These are phyloP conservation scores for Fragaria vesca DNA, from an alignment of 306 rosid species.

Conservation along the genomic window DNA sequence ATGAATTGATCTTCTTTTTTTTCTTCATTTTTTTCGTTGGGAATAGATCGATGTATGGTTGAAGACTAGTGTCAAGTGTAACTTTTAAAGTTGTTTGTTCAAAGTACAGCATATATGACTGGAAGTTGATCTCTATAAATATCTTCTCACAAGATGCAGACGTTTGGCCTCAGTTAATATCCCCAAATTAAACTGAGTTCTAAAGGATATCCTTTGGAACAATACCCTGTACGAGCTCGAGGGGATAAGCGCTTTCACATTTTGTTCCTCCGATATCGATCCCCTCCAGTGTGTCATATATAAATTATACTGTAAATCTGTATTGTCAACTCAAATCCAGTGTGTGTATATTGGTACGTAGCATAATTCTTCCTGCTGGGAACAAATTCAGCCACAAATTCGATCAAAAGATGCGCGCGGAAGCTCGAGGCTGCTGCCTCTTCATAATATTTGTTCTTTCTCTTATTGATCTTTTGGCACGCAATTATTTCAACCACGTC, in stretches of 20 bases:
- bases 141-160: too few species aligned
- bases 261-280: too few species aligned
- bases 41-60: too few species aligned
- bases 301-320: background rate
- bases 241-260: background rate
- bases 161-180: background rate
- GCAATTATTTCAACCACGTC: slow-evolving; percentile 1
- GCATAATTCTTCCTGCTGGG: background rate
- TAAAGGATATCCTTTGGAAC: slow-evolving; percentile 9
- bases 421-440: background rate
- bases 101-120: too few species aligned
- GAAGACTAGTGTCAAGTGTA: too few species aligned
- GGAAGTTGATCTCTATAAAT: too few species aligned
- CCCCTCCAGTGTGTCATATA: background rate
- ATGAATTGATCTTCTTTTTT: too few species aligned
- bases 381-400: background rate
- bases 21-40: too few species aligned
- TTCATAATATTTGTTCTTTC: background rate
- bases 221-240: background rate
- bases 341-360: background rate
- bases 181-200: background rate
- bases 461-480: background rate
- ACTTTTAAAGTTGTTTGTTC: too few species aligned
- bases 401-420: background rate
- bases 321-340: background rate